These are phyloP conservation scores for Apiotrichum gamsii DNA, from an alignment of 1,284 basidiomycete genomes.

Conservation along the genomic window DNA sequence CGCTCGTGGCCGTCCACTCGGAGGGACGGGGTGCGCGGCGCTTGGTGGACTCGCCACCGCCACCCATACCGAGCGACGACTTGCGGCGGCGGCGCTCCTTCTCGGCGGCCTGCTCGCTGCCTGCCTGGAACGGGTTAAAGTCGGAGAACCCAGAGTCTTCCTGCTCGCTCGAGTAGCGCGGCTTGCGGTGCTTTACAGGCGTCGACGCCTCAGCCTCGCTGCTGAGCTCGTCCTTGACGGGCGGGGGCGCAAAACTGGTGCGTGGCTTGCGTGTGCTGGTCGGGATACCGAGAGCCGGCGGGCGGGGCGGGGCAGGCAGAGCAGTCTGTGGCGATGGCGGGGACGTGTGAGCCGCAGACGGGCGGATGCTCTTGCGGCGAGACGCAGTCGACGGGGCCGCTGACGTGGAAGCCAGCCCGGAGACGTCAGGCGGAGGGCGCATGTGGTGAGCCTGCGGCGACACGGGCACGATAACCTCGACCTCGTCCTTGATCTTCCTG, in stretches of 20 bases:
- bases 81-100: slow-evolving; percentile 40
- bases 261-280: slow-evolving; percentile 2
- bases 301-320: background rate
- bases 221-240: slow-evolving; percentile 55
- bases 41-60: slow-evolving; percentile 5
- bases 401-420: background rate
- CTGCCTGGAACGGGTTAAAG: slow-evolving; percentile 54
- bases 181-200: slow-evolving; percentile 9
- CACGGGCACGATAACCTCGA: background rate
- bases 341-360: background rate
- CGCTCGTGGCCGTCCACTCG: slow-evolving; percentile 19
- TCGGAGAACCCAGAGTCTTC: slow-evolving; percentile 49
- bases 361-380: background rate
- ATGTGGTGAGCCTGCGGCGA: too few species aligned
- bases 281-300: background rate
- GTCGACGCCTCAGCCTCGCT: slow-evolving; percentile 54
- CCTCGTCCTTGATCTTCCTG: slow-evolving; percentile 4
- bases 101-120: slow-evolving; percentile 47
- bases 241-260: background rate
- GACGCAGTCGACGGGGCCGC: background rate
- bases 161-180: slow-evolving; percentile 20
- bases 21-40: slow-evolving; percentile 13
- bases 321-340: background rate
- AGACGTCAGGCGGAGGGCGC: too few species aligned
- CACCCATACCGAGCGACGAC: slow-evolving; percentile 19